Base-by-base conservation (phyloP, 176 grass and related monocot species). In the Coix lacrymajobi region DNA sequence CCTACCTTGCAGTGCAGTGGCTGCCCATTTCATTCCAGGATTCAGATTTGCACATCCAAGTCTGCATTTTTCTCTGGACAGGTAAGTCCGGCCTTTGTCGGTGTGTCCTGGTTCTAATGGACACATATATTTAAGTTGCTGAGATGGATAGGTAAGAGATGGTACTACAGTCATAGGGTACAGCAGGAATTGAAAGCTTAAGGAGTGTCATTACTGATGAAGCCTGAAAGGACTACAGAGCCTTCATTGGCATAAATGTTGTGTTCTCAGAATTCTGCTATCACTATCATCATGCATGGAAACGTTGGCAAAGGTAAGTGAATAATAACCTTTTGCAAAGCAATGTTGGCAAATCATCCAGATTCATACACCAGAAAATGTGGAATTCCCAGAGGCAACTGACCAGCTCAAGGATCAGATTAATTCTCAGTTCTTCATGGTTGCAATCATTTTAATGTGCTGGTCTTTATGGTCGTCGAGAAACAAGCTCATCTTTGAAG, bases 161-260 rank as follows among this genome's bases (percentile, higher is more conserved):
- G 24, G 85, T 20, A 60, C 30, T 17, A 62, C 32, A 75, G 63
- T 81, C 28, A 66, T 52, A n/a, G 69, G 62, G 61, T 37, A 66
- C 71, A 76, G 15, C 37, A 81, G 58, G 69, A 81, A 73, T 73
- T 86, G 34, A 86, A 80, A 74, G 69, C 43, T 51, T 7, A 52
- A 52, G 48, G 7, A 60, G 39, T 36, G 60, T 57, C 70, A 75
- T 87, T 66, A 58, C 28, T 60, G 78, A 20, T 51, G 46, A 81
- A 60, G 15, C 62, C 61, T 68, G 71, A 46, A 38, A 61, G 63
- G 70, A 76, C 73, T 84, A 65, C 22, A 75, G 71, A 75, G 71
- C 43, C n/a, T 45, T 71, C 14, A 41, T 60, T 40, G 48, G 38
- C 37, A 34, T 85, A 81, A 81, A 64, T 88, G 24, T 83, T 82